Conservation (phyloP, 2,329 filamentous ascomycete genomes). For the Scedosporium dehoogii region DNA sequence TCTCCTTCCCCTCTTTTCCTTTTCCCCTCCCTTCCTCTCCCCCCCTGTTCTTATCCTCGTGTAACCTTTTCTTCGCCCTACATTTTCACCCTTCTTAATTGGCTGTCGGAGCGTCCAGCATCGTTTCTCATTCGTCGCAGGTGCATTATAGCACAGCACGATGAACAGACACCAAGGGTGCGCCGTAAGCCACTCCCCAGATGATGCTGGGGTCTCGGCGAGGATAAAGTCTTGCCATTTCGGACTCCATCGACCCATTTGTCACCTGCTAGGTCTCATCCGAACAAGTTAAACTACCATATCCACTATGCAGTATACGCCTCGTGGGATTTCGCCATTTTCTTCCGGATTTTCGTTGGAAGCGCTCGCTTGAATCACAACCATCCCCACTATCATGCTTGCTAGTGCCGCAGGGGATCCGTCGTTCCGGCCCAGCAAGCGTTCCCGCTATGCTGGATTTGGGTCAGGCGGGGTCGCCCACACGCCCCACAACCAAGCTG, state of each 20-base stretch:
- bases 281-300: too few species aligned
- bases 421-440: neutral
- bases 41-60: too few species aligned
- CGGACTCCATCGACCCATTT: too few species aligned
- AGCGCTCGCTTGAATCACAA: neutral
- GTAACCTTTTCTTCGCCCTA: neutral
- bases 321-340: too few species aligned
- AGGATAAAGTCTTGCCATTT: neutral
- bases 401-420: too few species aligned
- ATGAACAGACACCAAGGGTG: too few species aligned
- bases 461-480: neutral
- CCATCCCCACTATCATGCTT: neutral
- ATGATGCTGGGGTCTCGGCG: too few species aligned
- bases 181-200: too few species aligned
- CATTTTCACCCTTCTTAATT: neutral
- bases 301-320: too few species aligned
- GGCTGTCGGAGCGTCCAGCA: too few species aligned
- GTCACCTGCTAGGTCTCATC: too few species aligned
- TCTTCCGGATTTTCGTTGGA: neutral
- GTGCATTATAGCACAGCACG: neutral
- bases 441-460: neutral
- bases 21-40: neutral
- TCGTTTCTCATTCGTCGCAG: neutral
- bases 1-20: neutral
- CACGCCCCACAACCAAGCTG: neutral